Evolutionary conservation across 2,329 filamentous ascomycete species (phyloP).

Genomic region (Scedosporium boydii): DNA sequence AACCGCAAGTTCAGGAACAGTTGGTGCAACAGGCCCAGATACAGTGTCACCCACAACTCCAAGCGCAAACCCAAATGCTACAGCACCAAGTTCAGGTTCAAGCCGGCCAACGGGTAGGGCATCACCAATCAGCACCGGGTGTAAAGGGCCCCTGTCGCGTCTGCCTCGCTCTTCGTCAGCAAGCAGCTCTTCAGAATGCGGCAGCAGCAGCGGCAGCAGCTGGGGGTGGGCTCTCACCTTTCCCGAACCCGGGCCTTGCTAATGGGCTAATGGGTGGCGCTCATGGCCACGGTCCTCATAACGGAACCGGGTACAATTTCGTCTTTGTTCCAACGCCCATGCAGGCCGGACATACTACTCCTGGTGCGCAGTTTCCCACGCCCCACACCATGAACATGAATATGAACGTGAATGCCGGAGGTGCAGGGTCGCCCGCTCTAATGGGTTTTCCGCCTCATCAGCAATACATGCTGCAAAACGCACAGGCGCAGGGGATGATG

Average conservation of each 20-base stretch:
- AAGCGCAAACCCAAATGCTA: background rate
- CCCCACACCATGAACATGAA: background rate
- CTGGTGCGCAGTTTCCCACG: background rate
- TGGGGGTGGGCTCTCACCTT: background rate
- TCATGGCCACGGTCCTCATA: background rate
- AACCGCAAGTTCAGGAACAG: background rate
- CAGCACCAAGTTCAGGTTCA: background rate
- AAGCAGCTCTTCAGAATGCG: background rate
- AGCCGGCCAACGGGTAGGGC: background rate
- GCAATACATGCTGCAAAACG: background rate
- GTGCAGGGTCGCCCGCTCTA: background rate
- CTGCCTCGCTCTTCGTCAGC: constrained; percentile 1
- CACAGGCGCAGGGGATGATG: background rate
- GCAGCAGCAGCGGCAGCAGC: background rate
- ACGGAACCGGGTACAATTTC: background rate
- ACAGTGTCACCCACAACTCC: background rate
- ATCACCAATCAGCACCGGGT: background rate
- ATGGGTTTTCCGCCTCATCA: background rate
- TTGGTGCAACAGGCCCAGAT: background rate
- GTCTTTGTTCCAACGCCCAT: constrained; percentile 4
- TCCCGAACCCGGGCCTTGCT: background rate
- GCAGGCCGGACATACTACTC: background rate
- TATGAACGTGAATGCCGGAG: background rate
- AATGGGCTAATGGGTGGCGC: background rate
- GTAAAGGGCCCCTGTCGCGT: constrained; percentile 1